These are phyloP conservation scores for Gossypium sturtianum DNA, from an alignment of 345 rosid species.

Conservation along the genomic window DNA sequence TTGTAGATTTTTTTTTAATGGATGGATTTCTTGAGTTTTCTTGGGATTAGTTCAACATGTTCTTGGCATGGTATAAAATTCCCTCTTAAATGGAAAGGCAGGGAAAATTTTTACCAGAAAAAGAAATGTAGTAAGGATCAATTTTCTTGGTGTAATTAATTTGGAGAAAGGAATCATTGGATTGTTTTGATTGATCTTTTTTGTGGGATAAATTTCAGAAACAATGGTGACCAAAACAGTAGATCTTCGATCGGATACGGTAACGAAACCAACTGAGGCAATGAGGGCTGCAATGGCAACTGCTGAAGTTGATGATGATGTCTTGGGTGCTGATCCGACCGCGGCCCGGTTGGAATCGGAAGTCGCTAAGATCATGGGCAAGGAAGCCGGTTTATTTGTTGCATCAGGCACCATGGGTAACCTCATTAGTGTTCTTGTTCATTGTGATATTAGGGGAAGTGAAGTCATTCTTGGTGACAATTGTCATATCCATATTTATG, in stretches of 20 bases:
- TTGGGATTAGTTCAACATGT: constrained; percentile 4
- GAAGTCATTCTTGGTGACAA: constrained; percentile 89
- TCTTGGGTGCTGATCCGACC: constrained; percentile 60
- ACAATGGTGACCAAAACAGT: constrained; percentile 65
- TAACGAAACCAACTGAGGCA: constrained; percentile 75
- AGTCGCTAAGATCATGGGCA: constrained; percentile 63
- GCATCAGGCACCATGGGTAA: constrained; percentile 98
- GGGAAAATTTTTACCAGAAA: background rate
- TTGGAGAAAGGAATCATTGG: no score
- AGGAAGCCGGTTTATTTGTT: constrained; percentile 85
- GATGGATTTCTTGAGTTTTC: background rate
- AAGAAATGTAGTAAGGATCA: no score
- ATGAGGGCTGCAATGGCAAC: constrained; percentile 89
- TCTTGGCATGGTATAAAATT: background rate
- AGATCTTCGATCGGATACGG: constrained; percentile 95
- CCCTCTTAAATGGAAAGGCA: background rate
- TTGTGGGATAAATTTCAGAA: constrained; percentile 17
- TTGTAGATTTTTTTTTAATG: no score
- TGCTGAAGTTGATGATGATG: constrained; percentile 95
- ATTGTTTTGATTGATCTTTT: constrained; percentile 11
- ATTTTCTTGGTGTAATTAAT: no score
- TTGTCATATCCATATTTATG: constrained; percentile 71
- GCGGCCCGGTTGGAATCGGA: constrained; percentile 61
- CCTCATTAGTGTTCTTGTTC: constrained; percentile 84
- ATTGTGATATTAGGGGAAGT: constrained; percentile 80